These are phyloP conservation scores for Cucurbita moschata DNA, from an alignment of 306 rosid genomes.

Conservation along the genomic window DNA sequence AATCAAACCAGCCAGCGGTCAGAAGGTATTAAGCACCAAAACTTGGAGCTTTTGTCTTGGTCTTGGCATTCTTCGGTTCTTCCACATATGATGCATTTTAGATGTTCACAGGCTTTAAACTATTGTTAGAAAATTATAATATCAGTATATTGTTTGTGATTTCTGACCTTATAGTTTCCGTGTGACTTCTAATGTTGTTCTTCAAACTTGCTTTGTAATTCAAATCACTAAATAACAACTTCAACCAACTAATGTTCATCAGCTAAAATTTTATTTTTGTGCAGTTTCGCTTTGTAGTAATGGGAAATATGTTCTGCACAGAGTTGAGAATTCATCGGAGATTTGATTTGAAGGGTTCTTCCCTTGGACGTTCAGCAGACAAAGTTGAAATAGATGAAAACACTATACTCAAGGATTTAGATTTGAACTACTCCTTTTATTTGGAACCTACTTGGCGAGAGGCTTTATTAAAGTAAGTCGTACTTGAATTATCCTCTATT, in stretches of 20 bases:
- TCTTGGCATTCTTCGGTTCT: background rate
- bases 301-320: conserved; percentile 99
- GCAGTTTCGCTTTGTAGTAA: conserved; percentile 98
- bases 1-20: conserved; percentile 91
- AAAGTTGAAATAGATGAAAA: conserved; percentile 94
- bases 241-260: conserved; percentile 14
- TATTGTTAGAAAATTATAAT: background rate
- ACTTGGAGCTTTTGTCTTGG: conserved; percentile 2
- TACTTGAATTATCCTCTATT: background rate
- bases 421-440: conserved; percentile 67
- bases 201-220: background rate
- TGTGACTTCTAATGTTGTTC: background rate
- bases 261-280: conserved; percentile 9
- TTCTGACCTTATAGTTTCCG: background rate
- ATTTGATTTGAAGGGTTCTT: conserved; percentile 92
- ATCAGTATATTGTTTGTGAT: background rate
- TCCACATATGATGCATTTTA: background rate
- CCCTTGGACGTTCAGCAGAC: conserved; percentile 92
- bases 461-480: conserved; percentile 64
- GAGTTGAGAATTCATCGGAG: conserved; percentile 92
- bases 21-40: conserved; percentile 45
- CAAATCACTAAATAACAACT: background rate
- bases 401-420: conserved; percentile 95
- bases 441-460: conserved; percentile 96
- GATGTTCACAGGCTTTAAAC: background rate